Evolutionary conservation across 345 rosid species (phyloP).

Genomic region (Anacardium occidentale): DNA sequence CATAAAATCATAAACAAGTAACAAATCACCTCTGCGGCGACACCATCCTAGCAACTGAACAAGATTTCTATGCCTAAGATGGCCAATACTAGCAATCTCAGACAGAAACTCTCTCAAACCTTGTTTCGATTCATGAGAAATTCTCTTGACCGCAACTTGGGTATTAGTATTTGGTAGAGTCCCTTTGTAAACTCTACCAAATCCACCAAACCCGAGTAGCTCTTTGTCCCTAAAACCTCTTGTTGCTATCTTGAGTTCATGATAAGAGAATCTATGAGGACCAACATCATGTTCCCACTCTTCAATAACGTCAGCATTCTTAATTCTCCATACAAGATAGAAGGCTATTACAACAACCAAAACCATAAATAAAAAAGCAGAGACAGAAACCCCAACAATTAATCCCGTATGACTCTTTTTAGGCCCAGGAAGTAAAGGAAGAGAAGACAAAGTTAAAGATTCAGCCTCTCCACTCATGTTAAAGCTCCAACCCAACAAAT

Average conservation of each 20-base stretch:
- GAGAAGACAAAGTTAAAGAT: constrained; percentile 4
- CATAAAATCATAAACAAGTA: constrained; percentile 8
- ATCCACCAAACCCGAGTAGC: constrained; percentile 53
- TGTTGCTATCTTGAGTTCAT: constrained; percentile 44
- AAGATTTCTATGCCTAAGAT: constrained; percentile 38
- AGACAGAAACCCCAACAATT: constrained; percentile 13
- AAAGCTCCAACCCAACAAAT: constrained; percentile 42
- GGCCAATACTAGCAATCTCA: constrained; percentile 39
- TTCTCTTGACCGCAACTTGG: constrained; percentile 32
- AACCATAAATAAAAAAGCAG: constrained; percentile 15
- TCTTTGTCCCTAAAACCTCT: constrained; percentile 45
- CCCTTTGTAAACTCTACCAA: constrained; percentile 49
- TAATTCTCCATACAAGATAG: constrained; percentile 20
- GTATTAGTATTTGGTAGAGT: constrained; percentile 21
- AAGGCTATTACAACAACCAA: constrained; percentile 6
- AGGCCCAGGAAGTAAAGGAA: constrained; percentile 26
- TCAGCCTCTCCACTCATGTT: constrained; percentile 22
- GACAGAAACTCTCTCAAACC: constrained; percentile 41
- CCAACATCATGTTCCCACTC: constrained; percentile 55
- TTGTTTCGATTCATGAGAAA: constrained; percentile 32
- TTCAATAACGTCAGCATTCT: constrained; percentile 29
- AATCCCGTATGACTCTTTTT: constrained; percentile 20
- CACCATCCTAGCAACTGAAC: constrained; percentile 40
- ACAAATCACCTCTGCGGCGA: constrained; percentile 26
- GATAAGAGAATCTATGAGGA: constrained; percentile 49